phyloP scores from a whole-genome alignment of 1,284 basidiomycete species.

The Trichosporon sp. region DNA sequence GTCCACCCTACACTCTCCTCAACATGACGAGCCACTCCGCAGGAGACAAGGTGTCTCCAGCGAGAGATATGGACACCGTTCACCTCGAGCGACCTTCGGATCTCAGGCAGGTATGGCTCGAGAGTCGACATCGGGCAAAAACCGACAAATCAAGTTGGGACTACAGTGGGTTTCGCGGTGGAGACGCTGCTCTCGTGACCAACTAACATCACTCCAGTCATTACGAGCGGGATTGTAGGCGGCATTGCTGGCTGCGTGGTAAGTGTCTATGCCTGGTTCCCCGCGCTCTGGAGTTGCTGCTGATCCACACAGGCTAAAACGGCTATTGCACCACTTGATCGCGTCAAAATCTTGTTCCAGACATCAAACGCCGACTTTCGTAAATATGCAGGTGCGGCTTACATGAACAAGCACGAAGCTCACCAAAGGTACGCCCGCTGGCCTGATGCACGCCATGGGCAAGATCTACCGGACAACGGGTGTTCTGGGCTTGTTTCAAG shows the following conservation, averaged over 20 bases:
- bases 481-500: slow-evolving; percentile 79
- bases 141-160: slow-evolving; percentile 66
- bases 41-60: slow-evolving; percentile 20
- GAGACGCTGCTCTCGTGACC: background rate
- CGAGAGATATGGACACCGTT: slow-evolving; percentile 9
- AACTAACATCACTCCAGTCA: slow-evolving; percentile 29
- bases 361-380: slow-evolving; percentile 92
- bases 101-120: slow-evolving; percentile 29
- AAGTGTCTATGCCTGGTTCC: slow-evolving; percentile 47
- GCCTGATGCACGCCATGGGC: slow-evolving; percentile 73
- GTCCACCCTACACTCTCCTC: background rate
- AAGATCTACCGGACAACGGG: slow-evolving; percentile 74
- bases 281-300: background rate
- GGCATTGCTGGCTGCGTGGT: slow-evolving; percentile 91
- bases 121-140: slow-evolving; percentile 55
- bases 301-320: slow-evolving; percentile 75
- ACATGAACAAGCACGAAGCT: background rate
- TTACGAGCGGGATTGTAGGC: slow-evolving; percentile 68
- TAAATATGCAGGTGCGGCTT: slow-evolving; percentile 74
- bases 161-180: slow-evolving; percentile 52
- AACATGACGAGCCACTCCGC: slow-evolving; percentile 18
- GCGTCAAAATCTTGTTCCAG: slow-evolving; percentile 99
- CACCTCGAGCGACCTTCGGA: background rate
- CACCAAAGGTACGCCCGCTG: slow-evolving; percentile 38
- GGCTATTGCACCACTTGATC: slow-evolving; percentile 90